Evolutionary conservation across 2,329 filamentous ascomycete genomes (phyloP).

Genomic region (Didymella keratinophila): DNA sequence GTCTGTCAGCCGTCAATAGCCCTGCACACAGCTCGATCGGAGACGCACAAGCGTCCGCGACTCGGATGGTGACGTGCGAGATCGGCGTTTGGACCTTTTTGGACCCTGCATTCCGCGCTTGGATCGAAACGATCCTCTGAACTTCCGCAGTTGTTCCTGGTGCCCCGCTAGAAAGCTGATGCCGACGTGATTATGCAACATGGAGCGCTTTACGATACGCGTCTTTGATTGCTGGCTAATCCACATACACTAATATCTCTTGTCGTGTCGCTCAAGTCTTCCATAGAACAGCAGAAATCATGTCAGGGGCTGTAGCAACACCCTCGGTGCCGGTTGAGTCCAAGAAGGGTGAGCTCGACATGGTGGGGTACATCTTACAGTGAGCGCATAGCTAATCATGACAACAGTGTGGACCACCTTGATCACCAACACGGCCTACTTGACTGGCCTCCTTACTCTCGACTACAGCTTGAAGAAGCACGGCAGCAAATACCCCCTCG

Average conservation of each 20-base stretch:
- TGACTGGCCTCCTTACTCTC: slow-evolving; percentile 82
- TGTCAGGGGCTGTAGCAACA: slow-evolving; percentile 25
- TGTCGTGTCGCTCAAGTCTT: not conserved
- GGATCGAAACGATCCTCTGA: slow-evolving; percentile 6
- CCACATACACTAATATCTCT: slow-evolving; percentile 3
- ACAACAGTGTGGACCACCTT: slow-evolving; percentile 82
- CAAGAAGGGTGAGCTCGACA: slow-evolving; percentile 45
- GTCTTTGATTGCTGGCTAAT: slow-evolving; percentile 7
- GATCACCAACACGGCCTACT: slow-evolving; percentile 84
- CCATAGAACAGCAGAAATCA: slow-evolving; percentile 2
- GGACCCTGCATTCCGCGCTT: slow-evolving; percentile 16
- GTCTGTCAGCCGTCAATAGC: slow-evolving; percentile 19
- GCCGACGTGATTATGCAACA: slow-evolving; percentile 9
- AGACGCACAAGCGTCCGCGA: slow-evolving; percentile 46
- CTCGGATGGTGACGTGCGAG: slow-evolving; percentile 40
- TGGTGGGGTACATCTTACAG: slow-evolving; percentile 11
- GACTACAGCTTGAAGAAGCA: slow-evolving; percentile 75
- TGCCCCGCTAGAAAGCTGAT: slow-evolving; percentile 12
- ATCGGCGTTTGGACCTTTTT: slow-evolving; percentile 25
- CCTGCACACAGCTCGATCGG: slow-evolving; percentile 28
- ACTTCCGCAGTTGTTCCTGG: slow-evolving; percentile 14
- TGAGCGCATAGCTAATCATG: slow-evolving; percentile 19
- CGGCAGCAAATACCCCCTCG: slow-evolving; percentile 75
- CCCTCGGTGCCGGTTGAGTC: slow-evolving; percentile 40
- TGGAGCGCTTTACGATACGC: slow-evolving; percentile 1